phyloP scores from a whole-genome alignment of 2,329 filamentous ascomycete genomes.

The Metarhizium humberi region DNA sequence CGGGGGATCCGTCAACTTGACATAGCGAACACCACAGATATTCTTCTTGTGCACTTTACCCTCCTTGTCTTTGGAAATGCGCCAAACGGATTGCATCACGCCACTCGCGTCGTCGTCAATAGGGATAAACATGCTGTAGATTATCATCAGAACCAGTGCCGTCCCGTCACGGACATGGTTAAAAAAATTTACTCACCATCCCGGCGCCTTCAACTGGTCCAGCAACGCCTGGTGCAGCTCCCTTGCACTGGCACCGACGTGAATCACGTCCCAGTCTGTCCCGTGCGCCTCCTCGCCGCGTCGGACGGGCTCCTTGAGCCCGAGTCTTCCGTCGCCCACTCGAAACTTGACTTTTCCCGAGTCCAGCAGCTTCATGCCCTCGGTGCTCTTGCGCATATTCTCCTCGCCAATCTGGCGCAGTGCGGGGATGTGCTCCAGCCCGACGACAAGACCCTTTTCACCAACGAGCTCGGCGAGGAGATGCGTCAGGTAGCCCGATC shows the following conservation, averaged over 20 bases:
- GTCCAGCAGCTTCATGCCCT: constrained; percentile 51
- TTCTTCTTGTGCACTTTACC: constrained; percentile 52
- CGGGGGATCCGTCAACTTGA: constrained; percentile 66
- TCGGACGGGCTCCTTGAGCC: constrained; percentile 39
- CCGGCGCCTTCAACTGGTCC: constrained; percentile 69
- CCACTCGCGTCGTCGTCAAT: constrained; percentile 46
- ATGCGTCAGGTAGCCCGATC: constrained; percentile 79
- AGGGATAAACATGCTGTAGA: constrained; percentile 61
- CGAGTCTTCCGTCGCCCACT: constrained; percentile 63
- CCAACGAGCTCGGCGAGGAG: constrained; percentile 73
- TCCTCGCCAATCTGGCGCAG: constrained; percentile 51
- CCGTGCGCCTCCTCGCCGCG: constrained; percentile 38
- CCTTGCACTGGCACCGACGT: constrained; percentile 80
- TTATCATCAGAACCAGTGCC: not conserved
- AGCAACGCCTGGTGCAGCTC: constrained; percentile 64
- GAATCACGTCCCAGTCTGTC: constrained; percentile 78
- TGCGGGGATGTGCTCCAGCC: constrained; percentile 63
- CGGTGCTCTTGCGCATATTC: constrained; percentile 56
- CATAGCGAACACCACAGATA: constrained; percentile 65
- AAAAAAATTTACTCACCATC: constrained; percentile 36
- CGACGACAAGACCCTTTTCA: constrained; percentile 45
- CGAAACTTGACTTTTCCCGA: constrained; percentile 61
- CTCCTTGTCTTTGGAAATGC: constrained; percentile 60
- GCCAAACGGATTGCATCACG: constrained; percentile 58
- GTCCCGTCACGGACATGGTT: not conserved